A percentile compares a stretch with the other conserved stretches of the same genome.
These are phyloP conservation scores for Tagetes patula DNA, from an alignment of 129 eudicot species.

Conservation along the genomic window DNA sequence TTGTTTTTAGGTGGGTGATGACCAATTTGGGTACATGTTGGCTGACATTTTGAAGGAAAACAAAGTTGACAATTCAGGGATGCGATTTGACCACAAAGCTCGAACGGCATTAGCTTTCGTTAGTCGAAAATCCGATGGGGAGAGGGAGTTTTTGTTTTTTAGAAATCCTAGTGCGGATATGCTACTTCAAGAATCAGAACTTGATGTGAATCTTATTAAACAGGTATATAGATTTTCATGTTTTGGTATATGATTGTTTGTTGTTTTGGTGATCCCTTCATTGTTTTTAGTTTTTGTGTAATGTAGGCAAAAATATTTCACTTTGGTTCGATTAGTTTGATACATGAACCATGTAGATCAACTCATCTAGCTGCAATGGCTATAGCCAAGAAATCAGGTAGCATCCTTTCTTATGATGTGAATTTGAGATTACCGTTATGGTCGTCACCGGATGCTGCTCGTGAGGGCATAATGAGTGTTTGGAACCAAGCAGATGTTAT, in stretches of 20 bases:
- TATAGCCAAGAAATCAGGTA: constrained; percentile 52
- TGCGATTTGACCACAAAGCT: constrained; percentile 55
- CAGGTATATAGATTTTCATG: constrained; percentile 27
- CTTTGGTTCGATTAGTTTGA: constrained; percentile 60
- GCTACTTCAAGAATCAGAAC: constrained; percentile 62
- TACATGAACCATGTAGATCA: constrained; percentile 59
- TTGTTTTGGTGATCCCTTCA: neutral
- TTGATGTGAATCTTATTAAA: constrained; percentile 45
- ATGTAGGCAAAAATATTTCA: constrained; percentile 53
- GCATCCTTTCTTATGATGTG: constrained; percentile 60
- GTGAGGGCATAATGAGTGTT: constrained; percentile 55
- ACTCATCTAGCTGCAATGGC: constrained; percentile 59
- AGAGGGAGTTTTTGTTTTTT: constrained; percentile 57
- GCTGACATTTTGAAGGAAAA: constrained; percentile 56
- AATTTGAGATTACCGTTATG: constrained; percentile 57
- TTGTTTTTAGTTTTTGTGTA: neutral
- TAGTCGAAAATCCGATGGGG: constrained; percentile 50
- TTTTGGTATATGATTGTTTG: neutral
- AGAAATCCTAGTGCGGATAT: constrained; percentile 68
- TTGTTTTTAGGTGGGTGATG: constrained; percentile 50
- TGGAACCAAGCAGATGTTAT: constrained; percentile 68
- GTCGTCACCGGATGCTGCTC: constrained; percentile 58
- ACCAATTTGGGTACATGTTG: constrained; percentile 60
- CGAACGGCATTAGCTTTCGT: constrained; percentile 64
- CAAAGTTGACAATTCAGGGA: constrained; percentile 55